Evolutionary conservation across 768 basidiomycete genomes (phyloP).

Genomic region (Serpula lacrymans): DNA sequence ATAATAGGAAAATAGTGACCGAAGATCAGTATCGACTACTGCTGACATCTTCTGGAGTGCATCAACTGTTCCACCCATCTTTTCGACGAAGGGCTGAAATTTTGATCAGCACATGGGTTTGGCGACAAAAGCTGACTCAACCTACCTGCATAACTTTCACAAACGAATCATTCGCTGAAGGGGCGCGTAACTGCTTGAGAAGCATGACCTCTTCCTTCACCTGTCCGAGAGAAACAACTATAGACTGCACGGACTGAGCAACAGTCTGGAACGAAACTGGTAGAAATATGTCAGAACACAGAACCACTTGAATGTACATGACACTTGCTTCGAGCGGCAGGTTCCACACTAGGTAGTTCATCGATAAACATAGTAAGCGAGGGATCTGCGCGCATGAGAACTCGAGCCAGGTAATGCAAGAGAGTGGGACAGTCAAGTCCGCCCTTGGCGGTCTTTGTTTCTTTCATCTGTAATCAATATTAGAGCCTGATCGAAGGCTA

Average conservation of each 20-base stretch:
- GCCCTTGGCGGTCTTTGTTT: conserved; percentile 73
- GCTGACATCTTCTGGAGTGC: conserved; percentile 60
- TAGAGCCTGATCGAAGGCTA: not conserved
- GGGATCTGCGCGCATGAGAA: conserved; percentile 66
- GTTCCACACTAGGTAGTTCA: conserved; percentile 77
- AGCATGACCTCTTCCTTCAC: conserved; percentile 54
- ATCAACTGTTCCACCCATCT: conserved; percentile 52
- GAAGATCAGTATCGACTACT: conserved; percentile 58
- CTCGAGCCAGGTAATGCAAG: conserved; percentile 84
- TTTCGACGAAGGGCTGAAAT: conserved; percentile 45
- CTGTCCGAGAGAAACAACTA: conserved; percentile 54
- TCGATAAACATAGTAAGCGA: conserved; percentile 68
- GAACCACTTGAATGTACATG: not conserved
- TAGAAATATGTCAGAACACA: not conserved
- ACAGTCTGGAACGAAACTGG: conserved; percentile 74
- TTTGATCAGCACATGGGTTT: not conserved
- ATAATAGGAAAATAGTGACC: conserved; percentile 63
- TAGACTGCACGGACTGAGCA: conserved; percentile 52
- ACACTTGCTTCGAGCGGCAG: conserved; percentile 69
- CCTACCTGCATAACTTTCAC: conserved; percentile 65
- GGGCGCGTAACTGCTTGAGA: conserved; percentile 29
- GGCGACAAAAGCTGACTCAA: conserved; percentile 2
- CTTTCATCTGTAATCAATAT: conserved; percentile 58
- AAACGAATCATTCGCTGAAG: conserved; percentile 56
- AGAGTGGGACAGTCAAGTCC: conserved; percentile 77